phyloP scores from a whole-genome alignment of 768 basidiomycete species.

The Lactarius psammicola region DNA sequence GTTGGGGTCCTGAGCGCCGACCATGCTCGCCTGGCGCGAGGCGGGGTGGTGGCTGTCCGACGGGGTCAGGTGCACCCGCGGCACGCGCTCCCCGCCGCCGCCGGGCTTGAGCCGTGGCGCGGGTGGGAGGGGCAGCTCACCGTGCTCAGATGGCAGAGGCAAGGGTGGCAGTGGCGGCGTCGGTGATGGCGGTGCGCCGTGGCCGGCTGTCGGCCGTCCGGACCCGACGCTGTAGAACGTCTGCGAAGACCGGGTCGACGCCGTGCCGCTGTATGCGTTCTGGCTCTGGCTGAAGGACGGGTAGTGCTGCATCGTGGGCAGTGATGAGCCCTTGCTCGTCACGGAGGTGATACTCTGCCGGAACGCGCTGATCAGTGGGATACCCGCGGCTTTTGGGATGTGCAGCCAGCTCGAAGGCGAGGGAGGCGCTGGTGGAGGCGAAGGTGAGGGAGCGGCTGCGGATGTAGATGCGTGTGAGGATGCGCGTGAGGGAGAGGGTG shows the following conservation, averaged over 20 bases:
- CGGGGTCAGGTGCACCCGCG: conserved; percentile 6
- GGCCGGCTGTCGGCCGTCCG: neutral
- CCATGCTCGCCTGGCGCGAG: conserved; percentile 27
- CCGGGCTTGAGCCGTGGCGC: conserved; percentile 10
- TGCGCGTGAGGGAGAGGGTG: neutral
- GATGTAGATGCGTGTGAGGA: neutral
- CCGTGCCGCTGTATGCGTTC: conserved; percentile 6
- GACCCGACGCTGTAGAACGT: conserved; percentile 24
- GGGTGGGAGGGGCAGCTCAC: conserved; percentile 13
- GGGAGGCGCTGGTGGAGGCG: conserved; percentile 7
- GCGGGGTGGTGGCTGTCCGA: neutral
- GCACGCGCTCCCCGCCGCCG: conserved; percentile 20
- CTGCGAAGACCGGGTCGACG: conserved; percentile 19
- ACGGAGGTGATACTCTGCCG: conserved; percentile 25
- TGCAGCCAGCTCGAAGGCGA: conserved; percentile 27
- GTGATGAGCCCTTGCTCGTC: conserved; percentile 9
- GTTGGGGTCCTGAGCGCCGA: conserved; percentile 10
- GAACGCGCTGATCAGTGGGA: conserved; percentile 29
- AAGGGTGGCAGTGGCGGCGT: neutral
- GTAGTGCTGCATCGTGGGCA: conserved; percentile 28
- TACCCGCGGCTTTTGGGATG: conserved; percentile 20
- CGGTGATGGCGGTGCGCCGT: neutral
- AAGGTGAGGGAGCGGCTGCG: neutral
- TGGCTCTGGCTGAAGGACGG: conserved; percentile 20
- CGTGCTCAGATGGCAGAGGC: conserved; percentile 10